Evolutionary conservation across 805 yeast genomes (phyloP), one percentile per base, ranked within the genome.

Genomic region (Monosporozyma yasuniensis): DNA sequence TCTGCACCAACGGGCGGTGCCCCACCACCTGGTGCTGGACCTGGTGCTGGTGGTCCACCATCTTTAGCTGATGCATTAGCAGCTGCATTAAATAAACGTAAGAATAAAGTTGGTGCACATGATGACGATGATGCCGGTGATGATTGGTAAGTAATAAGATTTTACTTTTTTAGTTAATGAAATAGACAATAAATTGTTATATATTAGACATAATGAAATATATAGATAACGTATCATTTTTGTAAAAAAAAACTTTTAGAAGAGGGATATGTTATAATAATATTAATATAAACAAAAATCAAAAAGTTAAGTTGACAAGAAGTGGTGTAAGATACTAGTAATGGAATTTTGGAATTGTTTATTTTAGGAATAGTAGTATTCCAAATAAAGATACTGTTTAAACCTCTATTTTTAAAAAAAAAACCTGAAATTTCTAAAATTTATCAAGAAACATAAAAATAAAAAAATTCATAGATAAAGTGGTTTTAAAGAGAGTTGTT

Each of bases 91-190:
- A 85, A 76, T 59, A 78, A 80, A 50, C 77, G 97, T 61, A 91
- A 91, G 68, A 80, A 78, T 19, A 88, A 87, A 65, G 95, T 91
- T 7, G 96, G 88, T 55, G 93, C 84, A 52, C 95, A 86, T 57
- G 90, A 85, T 52, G 48, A 45, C 5, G 95, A 86, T 55, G 96
- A 90, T 58, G 89, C 85, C 56, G 83, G 78, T 21, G 83, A 78
- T 48, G 96, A 87, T 48, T 83, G 88, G 88, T 78, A 55, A 4
- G 11, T 4, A 14, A 12, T 14, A 14, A n/a, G n/a, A n/a, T n/a
- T n/a, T n/a, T n/a, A n/a, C n/a, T n/a, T n/a, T n/a, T n/a, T n/a
- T n/a, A n/a, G n/a, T n/a, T 32, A 32, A 32, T 32, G 7, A 32
- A n/a, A 32, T 32, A 14, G 35, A 32, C 35, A 32, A 32, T 14